Evolutionary conservation across 2,329 filamentous ascomycete species (phyloP).

Genomic region (Paecilomyces fulvus): DNA sequence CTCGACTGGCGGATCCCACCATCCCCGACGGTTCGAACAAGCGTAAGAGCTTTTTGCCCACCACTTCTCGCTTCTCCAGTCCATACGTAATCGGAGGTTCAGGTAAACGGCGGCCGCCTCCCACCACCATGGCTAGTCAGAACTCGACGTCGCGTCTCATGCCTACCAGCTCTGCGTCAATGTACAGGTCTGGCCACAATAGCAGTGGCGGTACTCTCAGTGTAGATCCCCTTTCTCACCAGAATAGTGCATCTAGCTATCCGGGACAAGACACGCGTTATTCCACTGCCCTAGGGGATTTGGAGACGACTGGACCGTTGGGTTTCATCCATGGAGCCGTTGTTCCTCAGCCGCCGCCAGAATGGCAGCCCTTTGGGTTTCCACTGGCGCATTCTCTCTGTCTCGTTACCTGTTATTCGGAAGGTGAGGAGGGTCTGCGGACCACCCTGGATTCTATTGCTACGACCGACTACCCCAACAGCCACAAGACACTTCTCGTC

Average conservation of each 20-base stretch:
- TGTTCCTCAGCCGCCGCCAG: slow-evolving; percentile 88
- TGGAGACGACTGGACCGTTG: slow-evolving; percentile 69
- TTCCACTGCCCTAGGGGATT: slow-evolving; percentile 46
- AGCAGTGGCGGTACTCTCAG: slow-evolving; percentile 50
- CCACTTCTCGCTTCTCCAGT: slow-evolving; percentile 88
- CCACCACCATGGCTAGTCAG: slow-evolving; percentile 94
- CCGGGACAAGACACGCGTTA: slow-evolving; percentile 47
- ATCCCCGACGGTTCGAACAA: slow-evolving; percentile 68
- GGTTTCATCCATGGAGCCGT: slow-evolving; percentile 97
- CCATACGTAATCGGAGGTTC: slow-evolving; percentile 68
- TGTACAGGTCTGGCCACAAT: slow-evolving; percentile 57
- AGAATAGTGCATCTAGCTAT: slow-evolving; percentile 49
- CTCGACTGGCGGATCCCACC: slow-evolving; percentile 67
- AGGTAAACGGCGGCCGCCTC: slow-evolving; percentile 46
- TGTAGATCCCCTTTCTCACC: slow-evolving; percentile 31
- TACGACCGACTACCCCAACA: slow-evolving; percentile 97
- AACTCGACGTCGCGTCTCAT: slow-evolving; percentile 64
- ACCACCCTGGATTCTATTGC: slow-evolving; percentile 94
- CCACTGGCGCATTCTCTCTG: slow-evolving; percentile 90
- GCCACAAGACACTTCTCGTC: slow-evolving; percentile 92
- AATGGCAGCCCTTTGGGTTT: slow-evolving; percentile 96
- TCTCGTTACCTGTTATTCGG: slow-evolving; percentile 92
- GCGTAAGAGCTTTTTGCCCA: slow-evolving; percentile 80
- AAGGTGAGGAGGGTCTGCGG: slow-evolving; percentile 84
- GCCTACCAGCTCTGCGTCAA: slow-evolving; percentile 49